phyloP scores from a whole-genome alignment of 768 basidiomycete species.

The Mycena galericulata region DNA sequence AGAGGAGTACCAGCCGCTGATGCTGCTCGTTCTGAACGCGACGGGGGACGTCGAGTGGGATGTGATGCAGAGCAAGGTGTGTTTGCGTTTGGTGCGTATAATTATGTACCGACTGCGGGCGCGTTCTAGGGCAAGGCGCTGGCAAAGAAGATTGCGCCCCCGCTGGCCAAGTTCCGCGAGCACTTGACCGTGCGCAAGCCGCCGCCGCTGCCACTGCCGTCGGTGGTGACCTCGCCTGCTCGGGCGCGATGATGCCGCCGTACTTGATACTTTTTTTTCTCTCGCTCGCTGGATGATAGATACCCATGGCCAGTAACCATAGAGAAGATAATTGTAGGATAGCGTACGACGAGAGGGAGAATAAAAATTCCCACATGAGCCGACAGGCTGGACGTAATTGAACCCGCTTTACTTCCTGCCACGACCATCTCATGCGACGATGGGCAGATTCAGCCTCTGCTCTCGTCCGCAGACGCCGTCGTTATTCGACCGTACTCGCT shows the following conservation, averaged over 20 bases:
- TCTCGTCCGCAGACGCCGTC: constrained; percentile 27
- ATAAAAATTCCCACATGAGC: too few species aligned
- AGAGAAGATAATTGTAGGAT: background rate
- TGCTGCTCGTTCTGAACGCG: constrained; percentile 79
- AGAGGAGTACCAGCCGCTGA: constrained; percentile 62
- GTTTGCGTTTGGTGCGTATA: constrained; percentile 7
- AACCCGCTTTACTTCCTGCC: too few species aligned
- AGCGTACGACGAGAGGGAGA: background rate
- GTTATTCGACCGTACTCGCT: constrained; percentile 22
- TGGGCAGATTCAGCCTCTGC: constrained; percentile 26
- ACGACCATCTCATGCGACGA: constrained; percentile 26
- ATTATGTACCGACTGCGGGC: constrained; percentile 13
- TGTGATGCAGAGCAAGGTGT: constrained; percentile 72
- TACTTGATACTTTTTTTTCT: too few species aligned
- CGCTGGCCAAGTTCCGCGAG: constrained; percentile 57
- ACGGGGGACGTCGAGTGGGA: constrained; percentile 74
- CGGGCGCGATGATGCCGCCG: constrained; percentile 38
- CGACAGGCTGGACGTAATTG: too few species aligned
- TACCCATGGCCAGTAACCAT: too few species aligned
- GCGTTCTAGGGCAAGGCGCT: constrained; percentile 56
- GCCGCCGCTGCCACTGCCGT: constrained; percentile 43
- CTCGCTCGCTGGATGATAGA: too few species aligned
- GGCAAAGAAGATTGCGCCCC: constrained; percentile 57
- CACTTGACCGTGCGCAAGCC: constrained; percentile 46
- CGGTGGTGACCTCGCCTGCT: constrained; percentile 49